These are phyloP conservation scores for Leishmania aethiopica DNA, from an alignment of 208 protist genomes.

Conservation along the genomic window DNA sequence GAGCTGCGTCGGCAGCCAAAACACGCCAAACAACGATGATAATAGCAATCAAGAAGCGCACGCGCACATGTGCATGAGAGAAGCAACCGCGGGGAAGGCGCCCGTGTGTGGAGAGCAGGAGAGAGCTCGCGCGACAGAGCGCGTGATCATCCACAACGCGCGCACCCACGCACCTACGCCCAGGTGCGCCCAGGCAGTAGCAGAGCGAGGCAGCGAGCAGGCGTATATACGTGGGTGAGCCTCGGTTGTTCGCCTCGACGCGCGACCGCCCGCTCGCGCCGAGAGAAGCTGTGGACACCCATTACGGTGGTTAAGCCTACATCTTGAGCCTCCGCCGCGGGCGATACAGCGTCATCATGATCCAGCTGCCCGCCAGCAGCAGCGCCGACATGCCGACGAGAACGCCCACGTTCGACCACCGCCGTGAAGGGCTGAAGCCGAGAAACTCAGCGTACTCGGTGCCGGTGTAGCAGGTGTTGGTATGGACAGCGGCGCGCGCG, in stretches of 20 bases:
- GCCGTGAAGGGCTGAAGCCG: constrained; percentile 39
- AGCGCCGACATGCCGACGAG: constrained; percentile 38
- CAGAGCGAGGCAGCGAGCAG: not conserved
- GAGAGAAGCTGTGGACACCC: not conserved
- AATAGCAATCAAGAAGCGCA: not conserved
- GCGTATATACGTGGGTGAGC: not conserved
- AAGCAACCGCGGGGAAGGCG: not conserved
- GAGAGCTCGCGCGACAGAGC: too few relatives aligned
- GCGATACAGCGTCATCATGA: constrained; percentile 46
- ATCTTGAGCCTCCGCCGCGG: constrained; percentile 22
- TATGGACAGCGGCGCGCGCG: not conserved
- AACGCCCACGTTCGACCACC: constrained; percentile 53
- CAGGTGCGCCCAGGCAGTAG: not conserved
- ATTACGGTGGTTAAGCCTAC: not conserved
- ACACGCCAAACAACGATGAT: not conserved
- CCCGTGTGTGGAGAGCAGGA: too few relatives aligned
- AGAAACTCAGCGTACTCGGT: constrained; percentile 55
- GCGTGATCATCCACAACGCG: too few relatives aligned
- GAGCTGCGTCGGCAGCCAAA: not conserved
- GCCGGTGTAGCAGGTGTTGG: constrained; percentile 53
- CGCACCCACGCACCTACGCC: not conserved
- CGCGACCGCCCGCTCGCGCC: not conserved
- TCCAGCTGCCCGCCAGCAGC: constrained; percentile 41
- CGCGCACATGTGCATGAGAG: not conserved
- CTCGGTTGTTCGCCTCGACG: too few relatives aligned